Percentiles rank a stretch among this genome's conserved stretches.
Conservation (phyloP, 2,329 filamentous ascomycete genomes). For the Colletotrichum gloeosporioides region DNA sequence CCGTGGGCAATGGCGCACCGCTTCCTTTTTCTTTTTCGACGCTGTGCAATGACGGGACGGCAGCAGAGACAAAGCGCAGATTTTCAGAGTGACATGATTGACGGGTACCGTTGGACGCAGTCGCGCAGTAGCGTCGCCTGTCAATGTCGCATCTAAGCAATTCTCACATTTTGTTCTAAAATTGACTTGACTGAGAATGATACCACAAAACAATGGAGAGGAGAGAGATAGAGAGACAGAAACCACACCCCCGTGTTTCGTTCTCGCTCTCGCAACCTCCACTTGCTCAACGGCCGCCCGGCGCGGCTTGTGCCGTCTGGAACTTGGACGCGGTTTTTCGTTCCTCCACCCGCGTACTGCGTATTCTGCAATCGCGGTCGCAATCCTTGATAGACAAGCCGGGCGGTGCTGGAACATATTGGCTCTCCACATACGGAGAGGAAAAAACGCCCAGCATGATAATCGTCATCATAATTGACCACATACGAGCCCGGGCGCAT, state of each 20-base stretch:
- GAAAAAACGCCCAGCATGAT: background rate
- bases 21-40: background rate
- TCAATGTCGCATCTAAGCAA: background rate
- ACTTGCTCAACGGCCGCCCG: background rate
- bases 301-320: background rate
- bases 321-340: background rate
- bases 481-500: background rate
- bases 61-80: background rate
- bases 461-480: background rate
- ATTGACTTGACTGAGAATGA: background rate
- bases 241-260: background rate
- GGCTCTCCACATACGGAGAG: background rate
- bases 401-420: conserved; percentile 2
- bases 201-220: background rate
- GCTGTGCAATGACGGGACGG: background rate
- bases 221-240: background rate
- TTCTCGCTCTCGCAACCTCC: conserved; percentile 10
- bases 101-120: conserved; percentile 3
- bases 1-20: background rate
- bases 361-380: background rate
- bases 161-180: background rate
- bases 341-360: background rate
- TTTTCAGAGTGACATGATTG: background rate
- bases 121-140: background rate
- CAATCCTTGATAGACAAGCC: background rate